phyloP scores from a whole-genome alignment of 2,329 filamentous ascomycete genomes.

The Neopestalotiopsis sp. region DNA sequence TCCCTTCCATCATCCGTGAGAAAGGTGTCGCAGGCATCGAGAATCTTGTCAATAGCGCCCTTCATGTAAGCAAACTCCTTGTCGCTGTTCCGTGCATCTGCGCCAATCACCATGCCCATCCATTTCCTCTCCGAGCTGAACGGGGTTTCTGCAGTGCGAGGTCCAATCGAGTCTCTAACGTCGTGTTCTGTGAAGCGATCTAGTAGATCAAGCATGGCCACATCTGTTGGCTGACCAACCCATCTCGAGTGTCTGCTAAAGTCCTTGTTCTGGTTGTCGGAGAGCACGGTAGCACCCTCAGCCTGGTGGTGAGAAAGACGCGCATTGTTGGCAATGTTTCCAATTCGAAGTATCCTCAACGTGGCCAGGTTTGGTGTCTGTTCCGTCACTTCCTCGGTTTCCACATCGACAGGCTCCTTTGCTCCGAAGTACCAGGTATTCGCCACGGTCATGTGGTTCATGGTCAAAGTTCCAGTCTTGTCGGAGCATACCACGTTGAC shows the following conservation, averaged over 20 bases:
- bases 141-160: slow-evolving; percentile 82
- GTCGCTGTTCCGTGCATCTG: slow-evolving; percentile 60
- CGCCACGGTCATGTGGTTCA: slow-evolving; percentile 97
- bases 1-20: slow-evolving; percentile 85
- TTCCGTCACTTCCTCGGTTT: slow-evolving; percentile 59
- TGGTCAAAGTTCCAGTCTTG: slow-evolving; percentile 94
- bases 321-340: slow-evolving; percentile 96
- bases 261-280: slow-evolving; percentile 76
- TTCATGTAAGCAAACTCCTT: slow-evolving; percentile 93
- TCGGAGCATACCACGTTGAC: slow-evolving; percentile 99
- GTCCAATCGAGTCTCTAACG: slow-evolving; percentile 83
- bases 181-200: slow-evolving; percentile 93
- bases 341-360: slow-evolving; percentile 83
- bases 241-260: slow-evolving; percentile 78
- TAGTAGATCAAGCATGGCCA: slow-evolving; percentile 92
- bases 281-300: slow-evolving; percentile 74
- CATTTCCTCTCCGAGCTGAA: slow-evolving; percentile 98
- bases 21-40: slow-evolving; percentile 89
- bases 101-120: slow-evolving; percentile 93
- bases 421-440: slow-evolving; percentile 95
- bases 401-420: slow-evolving; percentile 54
- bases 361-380: slow-evolving; percentile 73
- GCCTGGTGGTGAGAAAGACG: slow-evolving; percentile 70
- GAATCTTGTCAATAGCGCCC: slow-evolving; percentile 85
- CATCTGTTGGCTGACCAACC: slow-evolving; percentile 96